phyloP scores from a whole-genome alignment of 148 eudicot species.

The Simmondsia chinensis region DNA sequence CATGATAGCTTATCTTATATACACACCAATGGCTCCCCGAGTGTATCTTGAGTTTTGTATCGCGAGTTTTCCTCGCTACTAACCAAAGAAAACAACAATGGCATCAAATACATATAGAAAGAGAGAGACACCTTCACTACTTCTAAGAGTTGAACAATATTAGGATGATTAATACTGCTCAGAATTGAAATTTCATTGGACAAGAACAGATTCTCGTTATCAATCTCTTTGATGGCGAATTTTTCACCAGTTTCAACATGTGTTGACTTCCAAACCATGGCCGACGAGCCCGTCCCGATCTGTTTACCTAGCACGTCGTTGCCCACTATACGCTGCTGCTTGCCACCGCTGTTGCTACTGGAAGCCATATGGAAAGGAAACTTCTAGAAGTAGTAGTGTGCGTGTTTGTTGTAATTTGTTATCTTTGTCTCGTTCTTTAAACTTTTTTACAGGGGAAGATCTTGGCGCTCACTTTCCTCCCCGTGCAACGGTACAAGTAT shows the following conservation, averaged over 20 bases:
- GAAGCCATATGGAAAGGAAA: no score
- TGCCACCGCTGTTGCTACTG: no score
- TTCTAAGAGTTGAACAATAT: conserved; percentile 41
- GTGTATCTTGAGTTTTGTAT: no score
- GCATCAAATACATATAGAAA: neutral
- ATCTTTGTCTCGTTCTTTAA: no score
- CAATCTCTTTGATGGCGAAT: conserved; percentile 50
- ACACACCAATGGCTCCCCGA: neutral
- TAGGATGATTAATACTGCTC: conserved; percentile 34
- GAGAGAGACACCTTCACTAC: conserved; percentile 24
- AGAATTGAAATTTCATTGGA: conserved; percentile 45
- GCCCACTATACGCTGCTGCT: conserved; percentile 37
- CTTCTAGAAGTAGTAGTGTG: no score
- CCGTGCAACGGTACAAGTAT: no score
- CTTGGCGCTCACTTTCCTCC: no score
- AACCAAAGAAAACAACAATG: no score
- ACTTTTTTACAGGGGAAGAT: no score
- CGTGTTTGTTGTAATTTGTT: no score
- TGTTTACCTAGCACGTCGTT: conserved; percentile 31
- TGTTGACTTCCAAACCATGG: conserved; percentile 41
- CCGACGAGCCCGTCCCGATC: conserved; percentile 52
- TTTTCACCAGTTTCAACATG: conserved; percentile 27
- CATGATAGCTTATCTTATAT: no score
- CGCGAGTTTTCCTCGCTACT: no score
- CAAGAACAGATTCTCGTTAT: conserved; percentile 36